A percentile compares a stretch with the other conserved stretches of the same genome.
Evolutionary conservation across 139 green algal species (phyloP).

Genomic region (Zygnema circumcarinatum): DNA sequence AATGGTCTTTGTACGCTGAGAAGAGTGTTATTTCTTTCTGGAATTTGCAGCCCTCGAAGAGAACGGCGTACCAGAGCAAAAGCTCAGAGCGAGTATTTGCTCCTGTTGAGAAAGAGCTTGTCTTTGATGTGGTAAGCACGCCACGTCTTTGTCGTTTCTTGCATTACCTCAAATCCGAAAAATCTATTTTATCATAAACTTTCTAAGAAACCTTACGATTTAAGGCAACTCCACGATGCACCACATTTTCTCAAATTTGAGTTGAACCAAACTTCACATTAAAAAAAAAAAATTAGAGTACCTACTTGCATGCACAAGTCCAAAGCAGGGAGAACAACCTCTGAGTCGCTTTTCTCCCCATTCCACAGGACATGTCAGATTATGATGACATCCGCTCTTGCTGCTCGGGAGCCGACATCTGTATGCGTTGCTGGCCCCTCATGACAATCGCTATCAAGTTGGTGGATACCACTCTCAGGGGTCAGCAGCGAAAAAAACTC

Average conservation of each 20-base stretch:
- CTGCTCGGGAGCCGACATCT: slow-evolving; percentile 73
- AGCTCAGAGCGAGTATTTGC: slow-evolving; percentile 71
- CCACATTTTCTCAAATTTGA: not conserved
- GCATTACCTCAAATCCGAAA: too few species aligned
- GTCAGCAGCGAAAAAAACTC: slow-evolving; percentile 23
- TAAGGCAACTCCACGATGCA: too few species aligned
- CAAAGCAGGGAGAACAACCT: too few species aligned
- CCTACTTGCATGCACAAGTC: too few species aligned
- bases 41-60: slow-evolving; percentile 44
- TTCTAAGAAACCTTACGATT: too few species aligned
- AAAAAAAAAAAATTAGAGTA: too few species aligned
- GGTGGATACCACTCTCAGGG: slow-evolving; percentile 42
- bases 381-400: slow-evolving; percentile 96
- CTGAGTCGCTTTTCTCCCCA: not conserved
- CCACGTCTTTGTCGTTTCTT: too few species aligned
- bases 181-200: slow-evolving; percentile 64
- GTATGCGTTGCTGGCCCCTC: slow-evolving; percentile 91
- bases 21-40: too few species aligned
- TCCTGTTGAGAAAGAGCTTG: slow-evolving; percentile 91
- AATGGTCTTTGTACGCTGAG: too few species aligned
- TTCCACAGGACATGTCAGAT: slow-evolving; percentile 87
- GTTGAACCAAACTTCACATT: not conserved
- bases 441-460: slow-evolving; percentile 94
- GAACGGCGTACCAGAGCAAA: slow-evolving; percentile 43
- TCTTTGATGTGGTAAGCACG: slow-evolving; percentile 84